Base-by-base conservation (phyloP, 1,284 basidiomycete genomes). In the Melanopsichium pennsylvanicum region DNA sequence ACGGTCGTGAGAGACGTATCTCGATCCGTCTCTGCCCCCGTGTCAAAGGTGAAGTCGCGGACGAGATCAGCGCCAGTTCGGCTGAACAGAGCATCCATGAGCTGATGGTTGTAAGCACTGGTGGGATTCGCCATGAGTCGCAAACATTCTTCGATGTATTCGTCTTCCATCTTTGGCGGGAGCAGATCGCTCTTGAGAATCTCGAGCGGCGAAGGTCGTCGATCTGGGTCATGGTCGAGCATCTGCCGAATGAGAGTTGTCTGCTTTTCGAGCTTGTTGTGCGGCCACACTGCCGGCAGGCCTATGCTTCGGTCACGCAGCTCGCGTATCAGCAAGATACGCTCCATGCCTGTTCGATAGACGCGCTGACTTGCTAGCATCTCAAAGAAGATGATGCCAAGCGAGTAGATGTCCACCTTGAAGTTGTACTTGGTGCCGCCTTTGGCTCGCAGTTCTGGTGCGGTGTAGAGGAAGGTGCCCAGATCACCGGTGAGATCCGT, bases 331-430 rank as follows among this genome's bases (percentile, higher is more conserved):
- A 94, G 90, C 3, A 86, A 86, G 37, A 91, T 90, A 13, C 94
- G 88, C 79, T 97, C 94, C 48, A 91, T 87, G 2, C 87, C 88
- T 0, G 94, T 97, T n/a, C 86, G 85, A 82, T 96, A 95, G 31
- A 73, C 70, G 3, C 74, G 63, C 43, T 77, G 75, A 75, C 83
- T 78, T 40, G 90, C 92, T 79, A 93, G 93, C 93, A 97, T 96
- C 84, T 97, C 94, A 77, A 97, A 97, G 82, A 97, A 95, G 23
- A 97, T 93, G 73, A 97, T 89, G 11, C 79, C 94, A 5, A 96
- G 86, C 76, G 92, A 94, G 79, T 96, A 97, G 85, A 97, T 89
- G 79, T 97, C 94, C 4, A 93, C 93, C 79, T 96, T 93, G 48
- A 85, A 87, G 71, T 91, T 81, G 60, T 81, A 88, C 41, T 88